Conservation (phyloP, 2,329 filamentous ascomycete genomes). For the Aspergillus novofumigatus region DNA sequence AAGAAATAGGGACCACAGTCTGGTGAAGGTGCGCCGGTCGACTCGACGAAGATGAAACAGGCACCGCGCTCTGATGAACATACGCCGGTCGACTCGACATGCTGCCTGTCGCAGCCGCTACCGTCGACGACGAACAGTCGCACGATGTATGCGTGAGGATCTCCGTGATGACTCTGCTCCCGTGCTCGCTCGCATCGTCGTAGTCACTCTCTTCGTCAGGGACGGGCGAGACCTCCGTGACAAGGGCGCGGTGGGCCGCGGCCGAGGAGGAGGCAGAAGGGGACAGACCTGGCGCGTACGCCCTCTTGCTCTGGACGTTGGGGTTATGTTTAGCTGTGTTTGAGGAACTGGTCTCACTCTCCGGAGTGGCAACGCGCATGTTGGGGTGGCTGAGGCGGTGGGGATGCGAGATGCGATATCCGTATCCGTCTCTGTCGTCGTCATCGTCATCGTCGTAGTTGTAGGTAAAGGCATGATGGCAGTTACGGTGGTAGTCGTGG, state of each 20-base stretch:
- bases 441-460: slow-evolving; percentile 1
- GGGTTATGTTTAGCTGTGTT: background rate
- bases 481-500: background rate
- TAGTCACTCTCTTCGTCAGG: background rate
- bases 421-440: background rate
- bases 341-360: too few species aligned
- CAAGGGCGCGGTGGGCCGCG: too few species aligned
- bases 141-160: background rate
- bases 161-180: background rate
- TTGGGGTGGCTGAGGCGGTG: background rate
- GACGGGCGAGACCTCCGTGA: background rate
- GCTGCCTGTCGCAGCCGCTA: background rate
- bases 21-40: background rate
- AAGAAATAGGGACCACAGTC: too few species aligned
- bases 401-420: background rate
- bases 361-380: background rate
- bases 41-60: background rate
- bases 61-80: background rate
- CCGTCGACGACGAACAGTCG: background rate
- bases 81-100: background rate
- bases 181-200: background rate
- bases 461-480: background rate
- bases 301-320: background rate
- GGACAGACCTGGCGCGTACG: background rate
- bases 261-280: background rate